A percentile compares a stretch with the other conserved stretches of the same genome.
Conservation (phyloP, 805 yeast species). For the Spencermartinsiella europaea region DNA sequence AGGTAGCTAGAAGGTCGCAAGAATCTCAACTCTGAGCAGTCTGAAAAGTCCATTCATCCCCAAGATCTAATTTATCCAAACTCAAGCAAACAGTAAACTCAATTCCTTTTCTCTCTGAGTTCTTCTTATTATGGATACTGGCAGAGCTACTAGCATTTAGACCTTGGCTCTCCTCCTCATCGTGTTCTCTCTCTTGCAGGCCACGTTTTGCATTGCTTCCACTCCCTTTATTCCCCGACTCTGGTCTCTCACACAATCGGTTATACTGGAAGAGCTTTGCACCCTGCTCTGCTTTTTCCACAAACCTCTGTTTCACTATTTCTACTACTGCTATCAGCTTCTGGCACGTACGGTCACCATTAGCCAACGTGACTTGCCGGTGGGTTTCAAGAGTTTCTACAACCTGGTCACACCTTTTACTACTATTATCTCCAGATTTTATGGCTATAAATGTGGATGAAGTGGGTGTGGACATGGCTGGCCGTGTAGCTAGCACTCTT, state of each 20-base stretch:
- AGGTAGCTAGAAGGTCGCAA: not conserved
- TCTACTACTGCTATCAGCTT: conserved; percentile 23
- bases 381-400: conserved; percentile 1
- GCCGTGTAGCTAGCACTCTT: no score
- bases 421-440: conserved; percentile 12
- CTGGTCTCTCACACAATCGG: conserved; percentile 1
- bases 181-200: not conserved
- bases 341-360: conserved; percentile 15
- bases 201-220: not conserved
- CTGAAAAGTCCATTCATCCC: not conserved
- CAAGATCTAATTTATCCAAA: not conserved
- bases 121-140: no score
- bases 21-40: not conserved
- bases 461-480: no score
- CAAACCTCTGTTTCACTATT: conserved; percentile 15
- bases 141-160: no score
- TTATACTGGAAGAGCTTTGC: conserved; percentile 20
- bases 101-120: not conserved
- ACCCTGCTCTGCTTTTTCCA: conserved; percentile 2
- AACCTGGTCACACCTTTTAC: conserved; percentile 2
- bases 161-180: not conserved
- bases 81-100: not conserved
- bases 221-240: not conserved
- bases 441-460: no score
- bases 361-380: conserved; percentile 7